Evolutionary conservation across 2,329 filamentous ascomycete species (phyloP).

Genomic region (Colletotrichum ledebouriae): DNA sequence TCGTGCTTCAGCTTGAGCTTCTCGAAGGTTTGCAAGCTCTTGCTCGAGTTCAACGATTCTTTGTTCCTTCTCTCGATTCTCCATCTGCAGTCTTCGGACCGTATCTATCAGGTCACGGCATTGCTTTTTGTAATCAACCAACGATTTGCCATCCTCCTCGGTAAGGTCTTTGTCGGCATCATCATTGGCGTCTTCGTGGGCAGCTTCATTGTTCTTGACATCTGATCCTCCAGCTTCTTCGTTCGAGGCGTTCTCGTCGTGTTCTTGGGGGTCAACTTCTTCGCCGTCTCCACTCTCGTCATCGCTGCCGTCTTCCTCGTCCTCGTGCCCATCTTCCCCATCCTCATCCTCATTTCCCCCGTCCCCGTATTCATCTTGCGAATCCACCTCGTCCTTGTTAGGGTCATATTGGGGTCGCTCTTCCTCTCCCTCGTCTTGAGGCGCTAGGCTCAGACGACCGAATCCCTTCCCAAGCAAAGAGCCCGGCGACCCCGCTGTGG

Average conservation of each 20-base stretch:
- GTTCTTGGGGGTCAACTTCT: background rate
- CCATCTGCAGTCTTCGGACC: no score
- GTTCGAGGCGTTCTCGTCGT: background rate
- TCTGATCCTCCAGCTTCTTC: background rate
- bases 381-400: slow-evolving; percentile 37
- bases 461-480: no score
- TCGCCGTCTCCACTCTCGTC: background rate
- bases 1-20: background rate
- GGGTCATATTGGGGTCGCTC: slow-evolving; percentile 22
- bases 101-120: no score
- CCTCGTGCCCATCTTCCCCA: background rate
- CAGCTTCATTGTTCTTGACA: background rate
- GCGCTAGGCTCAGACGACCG: background rate
- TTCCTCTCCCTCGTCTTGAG: background rate
- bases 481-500: no score
- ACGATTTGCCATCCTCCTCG: background rate
- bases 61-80: background rate
- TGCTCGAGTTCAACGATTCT: background rate
- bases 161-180: background rate
- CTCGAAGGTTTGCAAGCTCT: background rate
- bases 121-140: no score
- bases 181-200: background rate
- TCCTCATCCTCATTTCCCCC: background rate
- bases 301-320: background rate
- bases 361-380: slow-evolving; percentile 12